Evolutionary conservation across 2,329 filamentous ascomycete species (phyloP).

Genomic region (Cercospora sp.): DNA sequence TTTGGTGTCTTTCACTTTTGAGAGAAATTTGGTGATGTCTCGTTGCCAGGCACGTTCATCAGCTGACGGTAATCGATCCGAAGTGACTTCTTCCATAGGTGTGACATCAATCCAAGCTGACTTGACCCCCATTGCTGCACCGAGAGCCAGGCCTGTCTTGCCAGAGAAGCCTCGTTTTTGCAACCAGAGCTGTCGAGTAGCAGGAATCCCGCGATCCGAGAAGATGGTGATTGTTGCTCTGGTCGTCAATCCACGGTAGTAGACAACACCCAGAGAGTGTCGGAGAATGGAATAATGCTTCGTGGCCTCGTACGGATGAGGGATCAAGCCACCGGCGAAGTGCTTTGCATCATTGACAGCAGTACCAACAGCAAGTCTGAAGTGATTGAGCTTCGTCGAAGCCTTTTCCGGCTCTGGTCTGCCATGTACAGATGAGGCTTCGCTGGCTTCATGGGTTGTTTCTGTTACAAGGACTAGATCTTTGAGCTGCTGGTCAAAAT

Average conservation of each 20-base stretch:
- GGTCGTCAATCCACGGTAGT: constrained; percentile 58
- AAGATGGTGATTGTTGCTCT: constrained; percentile 66
- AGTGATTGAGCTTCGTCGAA: neutral
- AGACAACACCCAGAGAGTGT: constrained; percentile 20
- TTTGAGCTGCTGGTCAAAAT: constrained; percentile 12
- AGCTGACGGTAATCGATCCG: constrained; percentile 53
- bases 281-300: constrained; percentile 17
- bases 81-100: constrained; percentile 52
- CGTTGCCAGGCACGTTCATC: constrained; percentile 69
- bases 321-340: constrained; percentile 18
- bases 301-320: constrained; percentile 19
- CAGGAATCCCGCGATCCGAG: constrained; percentile 58
- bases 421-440: neutral
- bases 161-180: constrained; percentile 69
- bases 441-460: neutral
- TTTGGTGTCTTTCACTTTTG: constrained; percentile 47
- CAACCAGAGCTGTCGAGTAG: constrained; percentile 63
- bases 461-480: constrained; percentile 7
- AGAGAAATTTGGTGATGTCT: constrained; percentile 65
- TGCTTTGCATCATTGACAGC: constrained; percentile 15
- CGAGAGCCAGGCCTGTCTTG: constrained; percentile 66
- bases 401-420: neutral
- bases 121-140: constrained; percentile 61
- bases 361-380: constrained; percentile 5
- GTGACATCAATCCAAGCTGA: constrained; percentile 69